phyloP scores from a whole-genome alignment of 2,329 filamentous ascomycete species.

The Bisporella sp. region DNA sequence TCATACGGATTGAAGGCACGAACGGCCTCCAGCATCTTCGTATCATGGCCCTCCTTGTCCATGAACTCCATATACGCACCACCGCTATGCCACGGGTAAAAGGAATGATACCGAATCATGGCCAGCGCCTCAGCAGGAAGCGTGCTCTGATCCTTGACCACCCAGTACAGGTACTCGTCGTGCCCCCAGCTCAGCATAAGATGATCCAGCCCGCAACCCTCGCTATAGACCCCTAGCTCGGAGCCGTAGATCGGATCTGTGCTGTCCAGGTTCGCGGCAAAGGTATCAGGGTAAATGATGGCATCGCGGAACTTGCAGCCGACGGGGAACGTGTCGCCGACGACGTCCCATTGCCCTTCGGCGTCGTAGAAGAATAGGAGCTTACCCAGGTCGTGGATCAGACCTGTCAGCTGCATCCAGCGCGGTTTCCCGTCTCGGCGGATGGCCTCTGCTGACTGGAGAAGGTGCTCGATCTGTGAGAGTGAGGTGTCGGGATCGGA shows the following conservation, averaged over 20 bases:
- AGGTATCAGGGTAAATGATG: slow-evolving; percentile 78
- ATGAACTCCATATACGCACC: slow-evolving; percentile 78
- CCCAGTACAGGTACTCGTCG: slow-evolving; percentile 81
- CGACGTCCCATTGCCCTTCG: slow-evolving; percentile 89
- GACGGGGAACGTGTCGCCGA: slow-evolving; percentile 78
- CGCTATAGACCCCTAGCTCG: slow-evolving; percentile 71
- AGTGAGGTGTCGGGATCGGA: slow-evolving; percentile 84
- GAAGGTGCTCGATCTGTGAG: slow-evolving; percentile 81
- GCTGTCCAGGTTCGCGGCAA: slow-evolving; percentile 68
- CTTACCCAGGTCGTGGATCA: slow-evolving; percentile 76
- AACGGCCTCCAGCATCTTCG: slow-evolving; percentile 73
- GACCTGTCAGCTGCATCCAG: slow-evolving; percentile 74
- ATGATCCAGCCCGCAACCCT: slow-evolving; percentile 76
- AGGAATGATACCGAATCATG: slow-evolving; percentile 89
- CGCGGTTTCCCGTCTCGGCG: slow-evolving; percentile 75
- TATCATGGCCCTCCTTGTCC: slow-evolving; percentile 61
- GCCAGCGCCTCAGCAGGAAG: slow-evolving; percentile 77
- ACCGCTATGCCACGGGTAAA: slow-evolving; percentile 85
- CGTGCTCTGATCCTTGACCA: slow-evolving; percentile 74
- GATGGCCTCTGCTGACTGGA: slow-evolving; percentile 85
- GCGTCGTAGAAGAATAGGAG: slow-evolving; percentile 75
- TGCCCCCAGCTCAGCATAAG: slow-evolving; percentile 88
- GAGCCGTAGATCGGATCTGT: slow-evolving; percentile 66
- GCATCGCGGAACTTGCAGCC: slow-evolving; percentile 67
- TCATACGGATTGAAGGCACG: slow-evolving; percentile 88